Conservation (phyloP, 2,329 filamentous ascomycete genomes). For the Fusarium bactridioides region DNA sequence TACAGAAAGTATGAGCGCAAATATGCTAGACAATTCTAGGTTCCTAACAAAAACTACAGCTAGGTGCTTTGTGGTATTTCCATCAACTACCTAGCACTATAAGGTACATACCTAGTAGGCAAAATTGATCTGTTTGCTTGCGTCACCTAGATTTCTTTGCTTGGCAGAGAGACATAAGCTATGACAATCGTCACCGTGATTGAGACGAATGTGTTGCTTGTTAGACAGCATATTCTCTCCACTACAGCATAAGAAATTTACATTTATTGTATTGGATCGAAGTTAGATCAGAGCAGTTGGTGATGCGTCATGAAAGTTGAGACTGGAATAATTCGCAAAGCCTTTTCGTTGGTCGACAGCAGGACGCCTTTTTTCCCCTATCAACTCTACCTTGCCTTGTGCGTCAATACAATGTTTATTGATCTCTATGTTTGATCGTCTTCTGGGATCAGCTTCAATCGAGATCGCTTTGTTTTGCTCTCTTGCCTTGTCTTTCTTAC, state of each 20-base stretch:
- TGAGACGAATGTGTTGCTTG: neutral
- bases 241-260: neutral
- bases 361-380: neutral
- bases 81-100: neutral
- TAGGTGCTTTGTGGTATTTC: neutral
- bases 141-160: neutral
- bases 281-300: neutral
- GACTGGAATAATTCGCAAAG: constrained; percentile 21
- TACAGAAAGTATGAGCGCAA: neutral
- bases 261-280: neutral
- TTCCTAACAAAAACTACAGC: neutral
- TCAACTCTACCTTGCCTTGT: neutral
- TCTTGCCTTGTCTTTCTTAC: constrained; percentile 11
- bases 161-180: constrained; percentile 3
- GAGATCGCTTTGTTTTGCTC: constrained; percentile 12
- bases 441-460: constrained; percentile 14
- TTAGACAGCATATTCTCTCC: neutral
- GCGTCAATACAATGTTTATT: neutral
- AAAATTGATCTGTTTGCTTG: neutral
- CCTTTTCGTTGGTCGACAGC: neutral
- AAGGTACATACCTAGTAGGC: neutral
- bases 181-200: neutral
- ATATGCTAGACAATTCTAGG: neutral
- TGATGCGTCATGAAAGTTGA: neutral
- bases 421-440: constrained; percentile 25